Evolutionary conservation across 73 alveolate species (phyloP).

Genomic region (Blepharisma japonicum): DNA sequence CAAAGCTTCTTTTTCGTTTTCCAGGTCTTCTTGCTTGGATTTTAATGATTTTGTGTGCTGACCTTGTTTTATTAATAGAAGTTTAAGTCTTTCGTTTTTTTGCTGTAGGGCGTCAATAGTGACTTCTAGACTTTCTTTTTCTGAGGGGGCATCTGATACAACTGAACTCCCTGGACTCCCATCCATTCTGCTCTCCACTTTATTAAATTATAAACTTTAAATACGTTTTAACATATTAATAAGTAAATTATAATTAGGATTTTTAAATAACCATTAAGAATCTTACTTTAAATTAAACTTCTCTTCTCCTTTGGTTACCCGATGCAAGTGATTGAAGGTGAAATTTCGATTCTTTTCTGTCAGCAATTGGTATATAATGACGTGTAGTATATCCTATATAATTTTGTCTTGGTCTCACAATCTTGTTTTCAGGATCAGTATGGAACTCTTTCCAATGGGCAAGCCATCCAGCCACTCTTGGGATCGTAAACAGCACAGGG

Average conservation of each 20-base stretch:
- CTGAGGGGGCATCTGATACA: no score
- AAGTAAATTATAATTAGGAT: no score
- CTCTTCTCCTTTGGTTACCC: constrained; percentile 13
- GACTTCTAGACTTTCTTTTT: no score
- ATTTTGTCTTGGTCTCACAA: constrained; percentile 82
- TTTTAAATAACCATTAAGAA: no score
- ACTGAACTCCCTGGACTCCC: no score
- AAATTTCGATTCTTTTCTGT: constrained; percentile 46
- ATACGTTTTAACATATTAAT: no score
- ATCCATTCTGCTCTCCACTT: no score
- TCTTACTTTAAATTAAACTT: not conserved
- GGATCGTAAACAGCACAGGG: constrained; percentile 84
- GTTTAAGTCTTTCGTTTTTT: not conserved
- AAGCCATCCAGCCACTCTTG: constrained; percentile 91
- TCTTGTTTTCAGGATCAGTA: constrained; percentile 84
- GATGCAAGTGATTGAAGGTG: not conserved
- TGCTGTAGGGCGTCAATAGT: not conserved
- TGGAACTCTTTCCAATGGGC: constrained; percentile 86
- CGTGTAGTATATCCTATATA: constrained; percentile 71
- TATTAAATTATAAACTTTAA: no score
- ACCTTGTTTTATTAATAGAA: not conserved
- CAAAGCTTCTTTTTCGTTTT: not conserved
- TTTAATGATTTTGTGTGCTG: not conserved
- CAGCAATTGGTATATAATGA: constrained; percentile 59
- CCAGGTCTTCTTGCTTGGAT: not conserved